Evolutionary conservation across 495 filamentous ascomycete species (phyloP).

Genomic region (Tuber indicum): DNA sequence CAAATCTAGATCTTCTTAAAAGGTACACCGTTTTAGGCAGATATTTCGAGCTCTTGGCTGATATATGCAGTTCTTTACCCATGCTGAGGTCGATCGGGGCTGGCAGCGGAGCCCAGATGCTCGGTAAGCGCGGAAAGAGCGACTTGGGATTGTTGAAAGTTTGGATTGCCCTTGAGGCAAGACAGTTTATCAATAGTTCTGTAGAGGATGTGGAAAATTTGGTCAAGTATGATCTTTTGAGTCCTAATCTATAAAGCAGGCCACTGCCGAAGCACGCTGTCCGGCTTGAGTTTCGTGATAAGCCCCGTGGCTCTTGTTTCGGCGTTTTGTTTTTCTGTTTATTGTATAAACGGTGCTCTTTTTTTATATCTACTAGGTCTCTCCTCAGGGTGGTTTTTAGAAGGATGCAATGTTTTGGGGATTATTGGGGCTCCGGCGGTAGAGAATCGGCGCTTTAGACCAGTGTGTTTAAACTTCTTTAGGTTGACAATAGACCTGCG

Average conservation of each 20-base stretch:
- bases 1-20: conserved; percentile 78
- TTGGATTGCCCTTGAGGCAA: conserved; percentile 85
- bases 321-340: not conserved
- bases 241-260: conserved; percentile 62
- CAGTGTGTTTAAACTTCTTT: not conserved
- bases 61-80: conserved; percentile 67
- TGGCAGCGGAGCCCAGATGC: conserved; percentile 61
- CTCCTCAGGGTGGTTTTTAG: not conserved
- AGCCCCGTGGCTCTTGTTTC: not conserved
- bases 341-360: not conserved
- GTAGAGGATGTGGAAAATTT: conserved; percentile 80
- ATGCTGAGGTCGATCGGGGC: conserved; percentile 84
- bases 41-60: conserved; percentile 61
- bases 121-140: conserved; percentile 43
- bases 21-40: conserved; percentile 49
- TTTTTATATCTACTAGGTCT: not conserved
- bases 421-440: not conserved
- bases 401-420: not conserved
- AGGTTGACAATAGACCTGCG: not conserved
- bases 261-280: not conserved
- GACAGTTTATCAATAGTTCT: conserved; percentile 78
- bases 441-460: not conserved
- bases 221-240: conserved; percentile 75
- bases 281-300: not conserved
- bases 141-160: conserved; percentile 70